A percentile compares a stretch with the other conserved stretches of the same genome.
phyloP scores from a whole-genome alignment of 2,329 filamentous ascomycete species.

The Trichoderma asperellum region DNA sequence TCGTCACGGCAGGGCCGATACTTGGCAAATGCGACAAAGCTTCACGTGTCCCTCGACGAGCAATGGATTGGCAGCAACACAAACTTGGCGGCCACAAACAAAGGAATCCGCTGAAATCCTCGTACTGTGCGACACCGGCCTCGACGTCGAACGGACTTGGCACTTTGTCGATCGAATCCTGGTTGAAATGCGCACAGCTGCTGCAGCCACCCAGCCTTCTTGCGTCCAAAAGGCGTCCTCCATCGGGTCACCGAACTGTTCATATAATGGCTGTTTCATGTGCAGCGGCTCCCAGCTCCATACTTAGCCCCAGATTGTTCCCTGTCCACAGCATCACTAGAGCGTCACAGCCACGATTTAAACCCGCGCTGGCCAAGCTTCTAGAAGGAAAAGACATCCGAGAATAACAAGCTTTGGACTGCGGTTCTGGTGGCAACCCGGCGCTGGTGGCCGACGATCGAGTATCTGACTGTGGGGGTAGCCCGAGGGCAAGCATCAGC shows the following conservation, averaged over 20 bases:
- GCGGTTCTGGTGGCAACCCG: neutral
- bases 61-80: conserved; percentile 11
- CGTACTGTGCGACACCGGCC: neutral
- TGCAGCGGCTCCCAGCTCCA: neutral
- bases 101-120: neutral
- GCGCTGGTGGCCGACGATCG: neutral
- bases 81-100: neutral
- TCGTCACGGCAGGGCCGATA: neutral
- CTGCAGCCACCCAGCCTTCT: conserved; percentile 10
- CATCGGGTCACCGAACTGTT: neutral
- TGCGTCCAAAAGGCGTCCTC: neutral
- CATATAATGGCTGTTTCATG: neutral
- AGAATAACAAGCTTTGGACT: neutral
- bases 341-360: neutral
- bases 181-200: neutral
- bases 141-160: neutral
- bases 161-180: neutral
- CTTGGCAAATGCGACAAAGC: conserved; percentile 13
- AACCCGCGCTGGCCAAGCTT: neutral
- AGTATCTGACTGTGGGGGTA: neutral
- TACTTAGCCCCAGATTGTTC: neutral
- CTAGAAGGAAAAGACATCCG: neutral
- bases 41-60: conserved; percentile 7
- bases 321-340: neutral
- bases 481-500: neutral